phyloP scores from a whole-genome alignment of 1,284 basidiomycete genomes.

The Microbotryum intermedium region DNA sequence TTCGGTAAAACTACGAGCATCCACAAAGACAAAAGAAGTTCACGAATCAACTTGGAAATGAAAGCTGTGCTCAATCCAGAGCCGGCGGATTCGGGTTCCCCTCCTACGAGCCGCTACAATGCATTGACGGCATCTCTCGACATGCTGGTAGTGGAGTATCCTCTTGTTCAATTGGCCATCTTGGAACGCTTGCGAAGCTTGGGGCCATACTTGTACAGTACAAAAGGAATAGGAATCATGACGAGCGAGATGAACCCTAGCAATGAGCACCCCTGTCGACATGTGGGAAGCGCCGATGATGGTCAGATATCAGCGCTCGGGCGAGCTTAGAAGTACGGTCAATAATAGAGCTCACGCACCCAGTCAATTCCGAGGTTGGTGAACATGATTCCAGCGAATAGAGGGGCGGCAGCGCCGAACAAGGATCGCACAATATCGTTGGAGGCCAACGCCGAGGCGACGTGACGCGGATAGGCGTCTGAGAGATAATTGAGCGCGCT shows the following conservation, averaged over 20 bases:
- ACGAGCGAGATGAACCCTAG: constrained; percentile 27
- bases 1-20: no score
- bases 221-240: constrained; percentile 32
- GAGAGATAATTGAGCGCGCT: constrained; percentile 19
- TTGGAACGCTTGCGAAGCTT: not conserved
- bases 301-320: no score
- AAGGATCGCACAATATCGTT: constrained; percentile 16
- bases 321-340: no score
- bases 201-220: constrained; percentile 6
- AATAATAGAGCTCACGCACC: not conserved
- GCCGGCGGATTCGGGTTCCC: no score
- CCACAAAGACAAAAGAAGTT: no score
- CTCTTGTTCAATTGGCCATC: not conserved
- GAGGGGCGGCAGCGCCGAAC: constrained; percentile 12
- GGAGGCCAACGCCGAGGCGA: constrained; percentile 12
- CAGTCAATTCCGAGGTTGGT: constrained; percentile 33
- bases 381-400: constrained; percentile 28
- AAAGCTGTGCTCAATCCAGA: no score
- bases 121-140: no score
- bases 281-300: no score
- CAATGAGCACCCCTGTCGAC: constrained; percentile 14
- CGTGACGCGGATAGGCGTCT: constrained; percentile 19
- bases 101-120: no score
- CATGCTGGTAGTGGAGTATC: no score
- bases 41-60: no score